These are phyloP conservation scores for Naganishia cerealis DNA, from an alignment of 1,284 basidiomycete genomes.

Conservation along the genomic window DNA sequence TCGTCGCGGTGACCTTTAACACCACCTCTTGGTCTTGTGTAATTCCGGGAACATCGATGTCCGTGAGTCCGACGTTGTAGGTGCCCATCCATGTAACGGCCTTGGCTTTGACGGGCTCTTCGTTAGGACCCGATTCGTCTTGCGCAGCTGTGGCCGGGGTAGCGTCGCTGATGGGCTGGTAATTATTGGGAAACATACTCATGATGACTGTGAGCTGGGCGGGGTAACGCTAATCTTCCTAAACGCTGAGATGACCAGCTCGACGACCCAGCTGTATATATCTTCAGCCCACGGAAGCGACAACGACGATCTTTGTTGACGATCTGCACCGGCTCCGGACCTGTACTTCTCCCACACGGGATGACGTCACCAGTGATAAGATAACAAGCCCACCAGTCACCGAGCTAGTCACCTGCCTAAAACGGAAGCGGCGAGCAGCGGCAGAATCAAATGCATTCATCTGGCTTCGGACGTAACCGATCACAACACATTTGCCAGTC, in stretches of 20 bases:
- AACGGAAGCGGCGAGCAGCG: not conserved
- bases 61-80: conserved; percentile 57
- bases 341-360: conserved; percentile 7
- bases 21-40: conserved; percentile 67
- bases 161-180: not conserved
- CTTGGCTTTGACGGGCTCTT: conserved; percentile 42
- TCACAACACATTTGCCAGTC: not conserved
- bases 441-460: not conserved
- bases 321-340: not conserved
- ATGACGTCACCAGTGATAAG: conserved; percentile 16
- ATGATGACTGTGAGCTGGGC: not conserved
- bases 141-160: not conserved
- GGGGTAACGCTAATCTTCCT: not conserved
- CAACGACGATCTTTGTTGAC: not conserved
- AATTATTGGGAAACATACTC: conserved; percentile 2
- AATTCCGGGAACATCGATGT: conserved; percentile 66
- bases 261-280: not conserved
- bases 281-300: not conserved
- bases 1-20: conserved; percentile 67
- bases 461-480: not conserved
- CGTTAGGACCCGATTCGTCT: not conserved
- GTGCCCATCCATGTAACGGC: conserved; percentile 70
- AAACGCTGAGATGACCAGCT: not conserved
- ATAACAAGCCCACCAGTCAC: conserved; percentile 8
- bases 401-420: not conserved